phyloP scores from a whole-genome alignment of 129 eudicot genomes.

The Helianthus annuus region HanXRQr2.0-SUNRISE NC_035436.2:19222439-19222938 shows the following conservation, averaged over 20 bases:
- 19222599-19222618: not conserved
- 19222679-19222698: not conserved
- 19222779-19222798: no score
- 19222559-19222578: not conserved
- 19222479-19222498: not conserved
- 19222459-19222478: not conserved
- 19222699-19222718: not conserved
- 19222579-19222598: conserved; percentile 1
- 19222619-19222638: conserved; percentile 16
- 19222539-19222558: not conserved
- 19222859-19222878: no score
- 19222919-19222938: no score
- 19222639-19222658: conserved; percentile 11
- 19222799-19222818: no score
- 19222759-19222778: not conserved
- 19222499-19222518: not conserved
- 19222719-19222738: not conserved
- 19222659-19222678: conserved; percentile 1
- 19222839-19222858: no score
- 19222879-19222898: no score
- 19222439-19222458: not conserved
- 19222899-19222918: no score
- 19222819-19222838: no score
- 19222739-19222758: not conserved
- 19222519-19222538: not conserved